These are phyloP conservation scores for Salvia rosmarinus DNA, from an alignment of 257 asterid species.

Conservation along the genomic window DNA sequence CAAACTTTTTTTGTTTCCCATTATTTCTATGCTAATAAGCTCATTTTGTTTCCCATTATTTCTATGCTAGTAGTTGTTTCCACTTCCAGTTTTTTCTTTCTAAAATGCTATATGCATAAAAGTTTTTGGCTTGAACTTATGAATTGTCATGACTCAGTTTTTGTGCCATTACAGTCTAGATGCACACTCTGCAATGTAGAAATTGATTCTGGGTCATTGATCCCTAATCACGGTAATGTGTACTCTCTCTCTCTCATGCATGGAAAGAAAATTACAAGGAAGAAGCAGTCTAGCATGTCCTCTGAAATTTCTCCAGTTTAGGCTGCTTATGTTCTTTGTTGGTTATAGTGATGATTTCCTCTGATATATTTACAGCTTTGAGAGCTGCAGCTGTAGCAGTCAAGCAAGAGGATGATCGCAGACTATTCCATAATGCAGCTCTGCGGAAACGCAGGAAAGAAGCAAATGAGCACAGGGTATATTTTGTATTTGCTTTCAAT, in stretches of 20 bases:
- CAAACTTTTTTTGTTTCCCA: not conserved
- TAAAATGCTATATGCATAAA: not conserved
- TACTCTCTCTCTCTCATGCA: constrained; percentile 18
- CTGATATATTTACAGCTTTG: constrained; percentile 57
- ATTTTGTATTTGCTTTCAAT: constrained; percentile 24
- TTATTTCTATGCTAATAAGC: too few relatives aligned
- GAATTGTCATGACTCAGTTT: constrained; percentile 19
- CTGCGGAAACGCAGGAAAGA: constrained; percentile 93
- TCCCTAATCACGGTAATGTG: constrained; percentile 82
- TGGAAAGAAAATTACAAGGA: not conserved
- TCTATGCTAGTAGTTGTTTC: constrained; percentile 13
- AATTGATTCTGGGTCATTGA: constrained; percentile 68
- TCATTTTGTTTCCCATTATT: constrained; percentile 18
- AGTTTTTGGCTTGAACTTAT: constrained; percentile 1
- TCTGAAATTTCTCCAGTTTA: constrained; percentile 29
- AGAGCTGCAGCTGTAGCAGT: constrained; percentile 96
- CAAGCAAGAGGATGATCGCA: constrained; percentile 92
- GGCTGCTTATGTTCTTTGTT: constrained; percentile 11
- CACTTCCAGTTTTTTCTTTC: constrained; percentile 27
- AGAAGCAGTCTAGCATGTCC: constrained; percentile 5
- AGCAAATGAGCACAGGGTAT: constrained; percentile 82
- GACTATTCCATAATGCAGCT: constrained; percentile 86
- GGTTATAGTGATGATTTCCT: constrained; percentile 29
- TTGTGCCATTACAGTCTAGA: constrained; percentile 68
- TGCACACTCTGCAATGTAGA: constrained; percentile 82